Percentiles rank a stretch among this genome's conserved stretches.
These are phyloP conservation scores for Capronia epimyces DNA, from an alignment of 2,329 filamentous ascomycete species.

Conservation along the genomic window DNA sequence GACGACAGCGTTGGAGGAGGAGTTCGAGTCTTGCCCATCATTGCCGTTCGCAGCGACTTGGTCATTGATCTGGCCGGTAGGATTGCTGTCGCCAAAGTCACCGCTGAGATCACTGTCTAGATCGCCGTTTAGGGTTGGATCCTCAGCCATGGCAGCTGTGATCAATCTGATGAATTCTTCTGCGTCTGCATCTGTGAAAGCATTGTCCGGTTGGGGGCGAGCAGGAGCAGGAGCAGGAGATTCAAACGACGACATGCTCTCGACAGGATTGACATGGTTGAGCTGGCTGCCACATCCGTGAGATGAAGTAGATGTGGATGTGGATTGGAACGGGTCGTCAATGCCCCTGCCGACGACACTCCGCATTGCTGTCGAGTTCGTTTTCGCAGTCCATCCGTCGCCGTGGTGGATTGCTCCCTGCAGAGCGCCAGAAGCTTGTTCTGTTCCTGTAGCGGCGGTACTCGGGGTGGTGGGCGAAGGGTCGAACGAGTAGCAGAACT, in stretches of 20 bases:
- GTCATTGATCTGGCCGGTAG: background rate
- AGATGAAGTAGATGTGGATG: background rate
- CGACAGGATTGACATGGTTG: background rate
- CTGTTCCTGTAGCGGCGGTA: background rate
- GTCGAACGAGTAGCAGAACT: background rate
- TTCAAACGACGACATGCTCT: background rate
- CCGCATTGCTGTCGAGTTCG: background rate
- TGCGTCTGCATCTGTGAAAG: background rate
- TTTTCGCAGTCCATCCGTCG: background rate
- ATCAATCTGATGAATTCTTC: background rate
- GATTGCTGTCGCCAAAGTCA: too few species aligned
- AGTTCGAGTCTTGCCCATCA: background rate
- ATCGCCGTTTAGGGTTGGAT: background rate
- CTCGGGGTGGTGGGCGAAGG: background rate
- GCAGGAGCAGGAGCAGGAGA: background rate
- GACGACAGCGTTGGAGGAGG: background rate
- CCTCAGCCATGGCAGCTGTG: background rate
- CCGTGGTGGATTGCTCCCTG: background rate
- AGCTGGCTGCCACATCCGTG: background rate
- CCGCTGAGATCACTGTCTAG: too few species aligned
- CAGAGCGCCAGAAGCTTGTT: background rate
- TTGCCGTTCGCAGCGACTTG: background rate
- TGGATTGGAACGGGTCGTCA: background rate
- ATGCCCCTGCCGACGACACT: background rate
- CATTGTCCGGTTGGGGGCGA: background rate